These are phyloP conservation scores for Scedosporium dehoogii DNA, from an alignment of 2,329 filamentous ascomycete genomes.

Conservation along the genomic window DNA sequence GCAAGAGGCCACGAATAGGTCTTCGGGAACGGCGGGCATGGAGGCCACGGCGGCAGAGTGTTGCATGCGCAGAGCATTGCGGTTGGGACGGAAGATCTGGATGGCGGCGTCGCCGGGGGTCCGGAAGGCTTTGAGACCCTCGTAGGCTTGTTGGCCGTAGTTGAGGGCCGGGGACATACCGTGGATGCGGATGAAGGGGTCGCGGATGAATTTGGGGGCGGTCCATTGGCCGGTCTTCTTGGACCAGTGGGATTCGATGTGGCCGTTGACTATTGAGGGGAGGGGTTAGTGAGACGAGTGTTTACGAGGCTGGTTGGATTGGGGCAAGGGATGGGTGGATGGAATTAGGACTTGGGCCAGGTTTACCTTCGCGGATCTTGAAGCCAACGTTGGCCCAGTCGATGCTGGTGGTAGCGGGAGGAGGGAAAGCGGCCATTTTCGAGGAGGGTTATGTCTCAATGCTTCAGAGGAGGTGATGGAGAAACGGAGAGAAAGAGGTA, in stretches of 20 bases:
- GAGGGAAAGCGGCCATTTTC: slow-evolving; percentile 49
- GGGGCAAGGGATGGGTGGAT: not conserved
- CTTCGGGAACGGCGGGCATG: slow-evolving; percentile 68
- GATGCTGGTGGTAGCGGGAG: slow-evolving; percentile 68
- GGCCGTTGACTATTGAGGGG: slow-evolving; percentile 68
- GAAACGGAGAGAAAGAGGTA: no score
- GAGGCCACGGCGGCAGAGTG: slow-evolving; percentile 76
- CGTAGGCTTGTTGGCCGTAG: slow-evolving; percentile 96
- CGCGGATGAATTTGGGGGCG: slow-evolving; percentile 64
- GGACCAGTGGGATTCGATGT: slow-evolving; percentile 82
- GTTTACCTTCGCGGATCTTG: slow-evolving; percentile 74
- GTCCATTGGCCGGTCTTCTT: slow-evolving; percentile 67
- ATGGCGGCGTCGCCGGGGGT: slow-evolving; percentile 58
- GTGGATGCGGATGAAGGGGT: slow-evolving; percentile 80
- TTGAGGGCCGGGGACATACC: slow-evolving; percentile 93
- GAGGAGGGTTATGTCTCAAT: not conserved
- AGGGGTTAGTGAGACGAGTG: not conserved
- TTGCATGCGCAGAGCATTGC: slow-evolving; percentile 77
- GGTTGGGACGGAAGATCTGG: slow-evolving; percentile 77
- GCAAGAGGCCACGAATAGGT: slow-evolving; percentile 66
- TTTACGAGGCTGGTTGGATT: not conserved
- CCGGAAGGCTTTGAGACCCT: slow-evolving; percentile 96
- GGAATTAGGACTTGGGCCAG: not conserved
- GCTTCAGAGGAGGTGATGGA: no score
- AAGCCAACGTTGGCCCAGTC: slow-evolving; percentile 95